A percentile compares a stretch with the other conserved stretches of the same genome.
These are phyloP conservation scores for Syzygium syzygioides DNA, from an alignment of 441 rosid species.

Conservation along the genomic window DNA sequence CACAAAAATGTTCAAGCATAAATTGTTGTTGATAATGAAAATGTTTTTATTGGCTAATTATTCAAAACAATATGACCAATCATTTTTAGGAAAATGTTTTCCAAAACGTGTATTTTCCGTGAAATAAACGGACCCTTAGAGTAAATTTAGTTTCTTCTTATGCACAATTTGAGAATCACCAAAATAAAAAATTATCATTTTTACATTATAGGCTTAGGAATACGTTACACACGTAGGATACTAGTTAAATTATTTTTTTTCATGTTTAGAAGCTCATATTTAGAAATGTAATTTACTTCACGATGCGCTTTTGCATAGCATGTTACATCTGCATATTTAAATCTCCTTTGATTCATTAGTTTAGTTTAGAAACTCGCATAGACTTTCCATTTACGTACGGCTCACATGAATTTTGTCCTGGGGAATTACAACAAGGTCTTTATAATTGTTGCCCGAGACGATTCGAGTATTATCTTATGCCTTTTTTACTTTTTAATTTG, in stretches of 20 bases:
- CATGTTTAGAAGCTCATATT: background rate
- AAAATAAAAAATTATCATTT: background rate
- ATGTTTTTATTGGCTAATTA: too few species aligned
- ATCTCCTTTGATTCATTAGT: too few species aligned
- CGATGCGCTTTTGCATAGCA: background rate
- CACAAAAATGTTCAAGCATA: too few species aligned
- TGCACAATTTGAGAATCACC: background rate
- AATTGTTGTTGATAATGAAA: too few species aligned
- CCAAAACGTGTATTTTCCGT: too few species aligned
- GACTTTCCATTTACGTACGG: background rate
- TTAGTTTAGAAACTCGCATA: background rate
- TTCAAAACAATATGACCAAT: too few species aligned
- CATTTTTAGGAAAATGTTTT: too few species aligned
- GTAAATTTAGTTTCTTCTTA: background rate
- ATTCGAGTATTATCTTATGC: background rate
- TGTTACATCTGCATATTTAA: too few species aligned
- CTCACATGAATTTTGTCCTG: background rate
- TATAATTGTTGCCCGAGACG: background rate
- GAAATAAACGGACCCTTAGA: background rate
- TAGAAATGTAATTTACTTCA: background rate
- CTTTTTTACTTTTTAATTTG: background rate
- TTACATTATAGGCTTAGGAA: background rate
- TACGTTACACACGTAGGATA: background rate
- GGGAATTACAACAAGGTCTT: background rate
- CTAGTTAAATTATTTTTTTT: background rate